A percentile compares a stretch with the other conserved stretches of the same genome.
Conservation (phyloP, 805 yeast genomes). For the Sporopachydermia lactativora region DNA sequence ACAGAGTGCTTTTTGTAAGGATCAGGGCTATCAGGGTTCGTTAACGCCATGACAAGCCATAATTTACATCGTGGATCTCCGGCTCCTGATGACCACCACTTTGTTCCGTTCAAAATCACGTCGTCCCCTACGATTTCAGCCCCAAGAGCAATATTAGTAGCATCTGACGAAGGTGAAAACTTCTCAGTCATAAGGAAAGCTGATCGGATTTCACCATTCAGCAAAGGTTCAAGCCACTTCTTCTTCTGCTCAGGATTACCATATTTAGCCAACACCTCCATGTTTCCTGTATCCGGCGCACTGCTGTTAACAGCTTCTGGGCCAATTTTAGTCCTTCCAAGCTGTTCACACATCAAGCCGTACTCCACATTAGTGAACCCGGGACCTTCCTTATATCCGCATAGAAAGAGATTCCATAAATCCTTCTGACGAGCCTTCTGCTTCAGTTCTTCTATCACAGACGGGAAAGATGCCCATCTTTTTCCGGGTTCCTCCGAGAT, state of each 20-base stretch:
- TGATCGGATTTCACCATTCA: slow-evolving; percentile 40
- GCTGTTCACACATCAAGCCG: slow-evolving; percentile 48
- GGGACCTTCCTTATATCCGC: slow-evolving; percentile 35
- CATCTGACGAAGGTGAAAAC: slow-evolving; percentile 46
- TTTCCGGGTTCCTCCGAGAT: slow-evolving; percentile 23
- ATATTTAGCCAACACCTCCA: slow-evolving; percentile 28
- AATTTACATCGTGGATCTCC: slow-evolving; percentile 48
- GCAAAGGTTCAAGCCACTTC: slow-evolving; percentile 36
- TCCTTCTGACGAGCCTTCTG: slow-evolving; percentile 36
- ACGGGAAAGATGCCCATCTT: slow-evolving; percentile 36
- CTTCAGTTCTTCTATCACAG: slow-evolving; percentile 36
- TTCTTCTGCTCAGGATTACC: slow-evolving; percentile 28
- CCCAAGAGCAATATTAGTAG: slow-evolving; percentile 37
- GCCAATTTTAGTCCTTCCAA: slow-evolving; percentile 39
- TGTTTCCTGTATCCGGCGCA: slow-evolving; percentile 59
- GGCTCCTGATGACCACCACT: slow-evolving; percentile 63
- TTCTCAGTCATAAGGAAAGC: slow-evolving; percentile 56
- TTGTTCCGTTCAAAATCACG: slow-evolving; percentile 41
- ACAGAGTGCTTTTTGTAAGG: slow-evolving; percentile 42
- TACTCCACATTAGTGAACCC: slow-evolving; percentile 49
- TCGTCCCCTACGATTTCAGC: slow-evolving; percentile 30
- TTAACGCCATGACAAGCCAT: slow-evolving; percentile 41
- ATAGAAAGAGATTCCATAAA: slow-evolving; percentile 46
- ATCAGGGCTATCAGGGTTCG: slow-evolving; percentile 18
- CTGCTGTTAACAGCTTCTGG: slow-evolving; percentile 45